phyloP scores from a whole-genome alignment of 108 stramenopile genomes.

The Poteriospumella lacustris region DNA sequence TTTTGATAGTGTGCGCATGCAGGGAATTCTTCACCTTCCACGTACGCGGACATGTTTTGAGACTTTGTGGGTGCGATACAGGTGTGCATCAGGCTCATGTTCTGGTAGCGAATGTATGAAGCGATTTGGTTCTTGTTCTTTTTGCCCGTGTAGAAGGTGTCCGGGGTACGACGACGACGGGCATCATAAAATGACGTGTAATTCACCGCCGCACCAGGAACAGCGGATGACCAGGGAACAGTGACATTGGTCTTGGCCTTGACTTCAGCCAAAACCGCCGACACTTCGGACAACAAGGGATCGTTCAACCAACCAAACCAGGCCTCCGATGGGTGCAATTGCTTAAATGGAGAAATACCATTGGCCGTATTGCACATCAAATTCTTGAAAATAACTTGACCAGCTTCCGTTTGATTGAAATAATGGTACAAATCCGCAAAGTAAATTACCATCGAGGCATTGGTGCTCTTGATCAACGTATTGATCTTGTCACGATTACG shows the following conservation, averaged over 20 bases:
- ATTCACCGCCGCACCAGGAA: slow-evolving; percentile 12
- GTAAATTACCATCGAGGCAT: neutral
- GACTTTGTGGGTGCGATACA: slow-evolving; percentile 10
- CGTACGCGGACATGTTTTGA: neutral
- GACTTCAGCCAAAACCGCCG: neutral
- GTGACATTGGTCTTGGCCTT: neutral
- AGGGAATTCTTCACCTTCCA: slow-evolving; percentile 16
- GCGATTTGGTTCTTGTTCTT: slow-evolving; percentile 17
- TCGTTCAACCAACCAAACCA: slow-evolving; percentile 30
- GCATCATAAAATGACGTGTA: slow-evolving; percentile 22
- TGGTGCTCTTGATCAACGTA: neutral
- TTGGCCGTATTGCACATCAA: neutral
- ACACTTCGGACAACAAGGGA: slow-evolving; percentile 5
- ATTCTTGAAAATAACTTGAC: neutral
- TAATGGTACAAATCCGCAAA: neutral
- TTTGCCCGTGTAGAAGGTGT: slow-evolving; percentile 13
- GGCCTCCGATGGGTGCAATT: neutral
- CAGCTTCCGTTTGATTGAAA: neutral
- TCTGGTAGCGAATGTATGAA: neutral
- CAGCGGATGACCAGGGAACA: slow-evolving; percentile 17
- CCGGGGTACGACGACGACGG: neutral
- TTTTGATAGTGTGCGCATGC: slow-evolving; percentile 22
- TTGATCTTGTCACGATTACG: neutral
- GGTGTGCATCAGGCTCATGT: neutral
- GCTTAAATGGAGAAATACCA: slow-evolving; percentile 18